Percentiles rank a stretch among this genome's conserved stretches.
phyloP scores from a whole-genome alignment of 768 basidiomycete species.

The Lactarius akahatsu region DNA sequence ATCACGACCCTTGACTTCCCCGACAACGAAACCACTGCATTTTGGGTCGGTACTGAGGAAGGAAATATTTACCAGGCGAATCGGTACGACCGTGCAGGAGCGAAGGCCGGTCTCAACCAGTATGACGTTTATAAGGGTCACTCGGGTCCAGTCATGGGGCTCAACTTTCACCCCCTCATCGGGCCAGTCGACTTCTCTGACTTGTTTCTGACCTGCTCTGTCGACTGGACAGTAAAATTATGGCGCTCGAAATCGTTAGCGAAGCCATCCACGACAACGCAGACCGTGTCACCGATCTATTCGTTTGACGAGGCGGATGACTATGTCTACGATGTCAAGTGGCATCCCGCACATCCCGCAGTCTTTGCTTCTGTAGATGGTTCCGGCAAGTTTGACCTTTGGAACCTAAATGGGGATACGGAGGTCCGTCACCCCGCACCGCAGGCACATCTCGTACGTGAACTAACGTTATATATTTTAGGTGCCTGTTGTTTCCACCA shows the following conservation, averaged over 20 bases:
- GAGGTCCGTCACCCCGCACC: slow-evolving; percentile 60
- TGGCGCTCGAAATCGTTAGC: slow-evolving; percentile 84
- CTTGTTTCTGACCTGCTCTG: slow-evolving; percentile 87
- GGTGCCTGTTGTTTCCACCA: slow-evolving; percentile 91
- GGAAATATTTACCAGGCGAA: slow-evolving; percentile 97
- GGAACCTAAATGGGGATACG: slow-evolving; percentile 96
- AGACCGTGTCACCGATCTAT: slow-evolving; percentile 71
- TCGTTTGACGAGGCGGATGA: slow-evolving; percentile 98
- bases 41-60: slow-evolving; percentile 98
- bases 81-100: slow-evolving; percentile 93
- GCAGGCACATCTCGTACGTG: not conserved
- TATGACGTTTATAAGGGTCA: slow-evolving; percentile 93
- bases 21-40: slow-evolving; percentile 92
- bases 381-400: slow-evolving; percentile 91
- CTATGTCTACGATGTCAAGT: slow-evolving; percentile 97
- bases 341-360: slow-evolving; percentile 96
- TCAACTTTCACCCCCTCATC: slow-evolving; percentile 90
- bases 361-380: slow-evolving; percentile 93
- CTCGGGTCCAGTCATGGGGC: slow-evolving; percentile 88
- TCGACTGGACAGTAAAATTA: slow-evolving; percentile 98
- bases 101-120: slow-evolving; percentile 93
- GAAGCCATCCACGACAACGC: slow-evolving; percentile 61
- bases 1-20: slow-evolving; percentile 94
- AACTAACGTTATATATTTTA: slow-evolving; percentile 35
- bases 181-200: slow-evolving; percentile 96